Conservation (phyloP, 2,329 filamentous ascomycete species). For the Lachnellula occidentalis region DNA sequence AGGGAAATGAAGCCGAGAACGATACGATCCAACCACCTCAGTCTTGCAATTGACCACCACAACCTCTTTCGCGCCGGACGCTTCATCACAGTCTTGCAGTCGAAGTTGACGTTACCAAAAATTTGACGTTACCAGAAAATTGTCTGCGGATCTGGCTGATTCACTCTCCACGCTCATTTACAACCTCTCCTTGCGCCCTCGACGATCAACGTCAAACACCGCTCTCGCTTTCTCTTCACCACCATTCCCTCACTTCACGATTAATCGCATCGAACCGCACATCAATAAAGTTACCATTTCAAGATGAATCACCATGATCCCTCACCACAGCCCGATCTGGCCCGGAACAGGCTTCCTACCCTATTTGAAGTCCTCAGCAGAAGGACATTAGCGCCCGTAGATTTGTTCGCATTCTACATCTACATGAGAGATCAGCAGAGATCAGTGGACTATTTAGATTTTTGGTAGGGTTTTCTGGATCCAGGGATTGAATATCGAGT, state of each 20-base stretch:
- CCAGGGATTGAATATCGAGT: background rate
- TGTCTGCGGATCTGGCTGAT: background rate
- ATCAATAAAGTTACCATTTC: constrained; percentile 1
- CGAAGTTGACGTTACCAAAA: background rate
- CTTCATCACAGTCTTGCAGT: background rate
- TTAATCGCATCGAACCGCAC: constrained; percentile 1
- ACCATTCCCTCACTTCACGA: background rate
- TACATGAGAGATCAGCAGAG: constrained; percentile 99
- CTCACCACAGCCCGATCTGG: constrained; percentile 53
- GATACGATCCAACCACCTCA: background rate
- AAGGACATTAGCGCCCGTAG: constrained; percentile 89
- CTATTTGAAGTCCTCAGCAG: constrained; percentile 94
- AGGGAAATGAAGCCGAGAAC: constrained; percentile 1
- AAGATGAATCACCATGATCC: constrained; percentile 35
- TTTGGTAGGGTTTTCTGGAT: constrained; percentile 62
- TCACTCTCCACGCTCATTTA: constrained; percentile 5
- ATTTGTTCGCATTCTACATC: constrained; percentile 98
- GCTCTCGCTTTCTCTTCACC: background rate
- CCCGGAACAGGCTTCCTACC: constrained; percentile 82
- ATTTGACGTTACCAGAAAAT: background rate
- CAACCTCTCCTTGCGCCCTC: constrained; percentile 1
- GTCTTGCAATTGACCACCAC: background rate
- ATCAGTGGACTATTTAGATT: constrained; percentile 96
- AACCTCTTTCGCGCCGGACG: constrained; percentile 10
- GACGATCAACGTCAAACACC: constrained; percentile 2